Evolutionary conservation across 257 asterid genomes (phyloP).

Genomic region (Solanum habrochaites): DNA sequence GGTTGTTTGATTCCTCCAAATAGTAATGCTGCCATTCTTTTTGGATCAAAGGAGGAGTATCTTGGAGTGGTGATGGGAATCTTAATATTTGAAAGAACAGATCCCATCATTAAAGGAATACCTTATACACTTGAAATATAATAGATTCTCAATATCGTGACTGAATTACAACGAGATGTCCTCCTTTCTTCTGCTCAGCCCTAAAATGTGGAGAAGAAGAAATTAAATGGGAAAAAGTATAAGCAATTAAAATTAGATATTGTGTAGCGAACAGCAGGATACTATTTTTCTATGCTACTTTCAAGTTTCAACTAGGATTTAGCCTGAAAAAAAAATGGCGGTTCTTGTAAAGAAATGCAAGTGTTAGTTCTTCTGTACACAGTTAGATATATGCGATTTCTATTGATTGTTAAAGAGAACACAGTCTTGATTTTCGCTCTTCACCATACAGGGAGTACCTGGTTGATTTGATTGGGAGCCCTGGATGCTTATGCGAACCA

Average conservation of each 20-base stretch:
- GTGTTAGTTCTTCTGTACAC: neutral
- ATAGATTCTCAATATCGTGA: neutral
- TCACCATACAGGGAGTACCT: constrained; percentile 73
- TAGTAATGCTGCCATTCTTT: neutral
- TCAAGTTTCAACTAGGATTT: neutral
- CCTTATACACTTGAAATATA: neutral
- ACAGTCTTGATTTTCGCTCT: neutral
- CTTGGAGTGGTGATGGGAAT: neutral
- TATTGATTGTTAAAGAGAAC: neutral
- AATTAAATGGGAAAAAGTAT: neutral
- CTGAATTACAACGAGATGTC: neutral
- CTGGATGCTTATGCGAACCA: constrained; percentile 78
- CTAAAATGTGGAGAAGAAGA: neutral
- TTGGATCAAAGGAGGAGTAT: neutral
- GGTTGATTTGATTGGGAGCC: constrained; percentile 80
- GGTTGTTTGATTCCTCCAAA: neutral
- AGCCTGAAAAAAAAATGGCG: neutral
- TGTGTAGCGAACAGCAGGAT: neutral
- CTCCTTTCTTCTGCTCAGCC: neutral
- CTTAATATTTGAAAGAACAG: neutral
- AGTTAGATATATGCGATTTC: neutral
- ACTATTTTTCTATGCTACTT: neutral
- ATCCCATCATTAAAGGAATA: neutral
- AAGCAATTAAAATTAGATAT: neutral
- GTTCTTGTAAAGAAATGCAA: neutral